Evolutionary conservation across 2,329 filamentous ascomycete genomes (phyloP), one percentile per base, ranked within the genome.

Genomic region (Cladophialophora carrionii): DNA sequence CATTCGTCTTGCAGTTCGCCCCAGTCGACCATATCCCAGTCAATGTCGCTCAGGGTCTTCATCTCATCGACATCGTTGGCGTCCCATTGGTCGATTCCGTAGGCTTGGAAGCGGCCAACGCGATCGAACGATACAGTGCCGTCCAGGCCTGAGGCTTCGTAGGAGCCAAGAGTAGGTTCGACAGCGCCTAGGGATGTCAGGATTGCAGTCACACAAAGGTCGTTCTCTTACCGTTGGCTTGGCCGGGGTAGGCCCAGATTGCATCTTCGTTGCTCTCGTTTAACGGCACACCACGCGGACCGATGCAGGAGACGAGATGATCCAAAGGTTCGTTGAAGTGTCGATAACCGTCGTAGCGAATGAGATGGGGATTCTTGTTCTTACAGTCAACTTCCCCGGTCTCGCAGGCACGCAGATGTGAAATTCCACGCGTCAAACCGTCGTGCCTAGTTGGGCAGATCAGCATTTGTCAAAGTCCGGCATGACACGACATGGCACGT

Each of bases 11-110:
- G 90, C 24, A 95, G 78, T 43, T 84, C 78, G 14, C 89, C 88
- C 91, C 91, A 95, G 67, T 86, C 82, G 32, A 92, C 84, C 32
- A 81, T 79, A 41, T 85, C 81, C 88, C 90, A 93, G n/a, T 74
- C 66, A 5, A 78, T 70, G 8, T 71, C 70, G 2, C 67, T 61
- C 17, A 72, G 67, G 49, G 72, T 73, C 43, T 66, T 70, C 67
- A 74, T 74, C 20, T 76, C 75, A 20, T 73, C 68, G 8, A 67
- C 31, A 29, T 71, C 69, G 12, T 57, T 43, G n/a, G 68, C 64
- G 46, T 72, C 68, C 55, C 69, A 72, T 41, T 76, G 73, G 48
- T 73, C 74, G 49, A 75, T 74, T 6, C 78, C 78, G 65, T 84
- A 84, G 4, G 82, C 83, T 20, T 89, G 87, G 49, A 92, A 85